Evolutionary conservation across 306 rosid species (phyloP), one percentile per base, ranked within the genome.

Genomic region (Sicyos baderoa): DNA sequence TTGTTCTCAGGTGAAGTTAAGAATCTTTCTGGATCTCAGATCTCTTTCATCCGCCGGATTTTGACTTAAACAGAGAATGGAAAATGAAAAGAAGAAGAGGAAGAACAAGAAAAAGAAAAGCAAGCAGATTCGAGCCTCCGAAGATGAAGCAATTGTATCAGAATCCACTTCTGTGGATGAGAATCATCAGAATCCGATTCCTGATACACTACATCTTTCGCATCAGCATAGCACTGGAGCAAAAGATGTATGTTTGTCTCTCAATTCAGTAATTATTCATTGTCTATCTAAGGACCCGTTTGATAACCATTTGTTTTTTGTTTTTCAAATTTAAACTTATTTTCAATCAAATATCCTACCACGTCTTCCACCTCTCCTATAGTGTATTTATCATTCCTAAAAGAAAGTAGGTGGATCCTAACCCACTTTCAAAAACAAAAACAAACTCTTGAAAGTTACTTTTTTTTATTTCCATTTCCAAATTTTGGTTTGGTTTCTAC

Each of bases 151-250:
- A 5, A 8, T 44, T 55, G 67, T 22, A 42, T 72, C 65, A 44
- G 67, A 72, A 37, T n/a, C 75, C 7, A 42, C 75, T 72, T 72
- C 68, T 23, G 56, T 72, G 54, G 75, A 72, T 23, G 75, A 27
- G 73, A 69, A 7, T 27, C 53, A 72, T 72, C 75, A 56, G 5
- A 57, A 72, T 57, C 68, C 50, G 21, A 47, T 45, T 23, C 57
- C 75, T 57, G 75, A 45, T 23, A 15, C 32, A n/a, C 8, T 44
- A 53, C 15, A 32, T 71, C 25, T 42, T 45, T 23, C 54, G 12
- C 13, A 19, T 22, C 44, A 72, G 29, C 75, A 44, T 9, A 44
- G 11, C 54, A 15, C 22, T n/a, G 75, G 6, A 23, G 27, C 45
- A 47, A 58, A 72, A 56, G 56, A 56, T 57, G 75, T 72, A 58